A percentile compares a stretch with the other conserved stretches of the same genome.
phyloP scores from a whole-genome alignment of 148 eudicot species.

The Camellia granthamiana region DNA sequence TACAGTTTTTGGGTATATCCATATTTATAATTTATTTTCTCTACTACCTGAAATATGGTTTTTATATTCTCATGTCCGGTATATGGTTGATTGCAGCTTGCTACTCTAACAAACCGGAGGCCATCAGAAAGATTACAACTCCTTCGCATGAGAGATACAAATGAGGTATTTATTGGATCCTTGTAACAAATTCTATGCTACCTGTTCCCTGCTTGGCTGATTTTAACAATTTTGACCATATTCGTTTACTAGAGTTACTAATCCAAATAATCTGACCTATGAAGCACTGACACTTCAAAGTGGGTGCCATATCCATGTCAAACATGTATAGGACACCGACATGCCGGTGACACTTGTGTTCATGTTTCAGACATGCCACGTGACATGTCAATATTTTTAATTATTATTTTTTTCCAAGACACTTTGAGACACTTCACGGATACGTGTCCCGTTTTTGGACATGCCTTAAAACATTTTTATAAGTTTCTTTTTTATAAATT shows the following conservation, averaged over 20 bases:
- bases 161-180: constrained; percentile 55
- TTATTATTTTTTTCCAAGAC: no score
- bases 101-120: constrained; percentile 69
- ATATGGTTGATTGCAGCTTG: constrained; percentile 47
- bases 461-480: no score
- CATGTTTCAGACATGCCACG: no score
- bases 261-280: no score
- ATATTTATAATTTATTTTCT: constrained; percentile 6
- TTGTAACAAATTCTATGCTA: not conserved
- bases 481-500: no score
- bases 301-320: no score
- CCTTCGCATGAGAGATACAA: constrained; percentile 74
- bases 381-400: no score
- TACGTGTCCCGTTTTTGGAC: no score
- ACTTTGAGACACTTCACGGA: no score
- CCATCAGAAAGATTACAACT: constrained; percentile 79
- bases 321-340: no score
- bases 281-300: no score
- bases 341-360: no score
- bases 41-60: not conserved
- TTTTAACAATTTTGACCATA: not conserved
- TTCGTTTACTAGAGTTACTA: not conserved
- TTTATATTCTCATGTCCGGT: constrained; percentile 2
- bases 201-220: not conserved
- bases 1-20: constrained; percentile 85